Conservation (phyloP, 164 flowering plant species). For the Piper longum region DNA sequence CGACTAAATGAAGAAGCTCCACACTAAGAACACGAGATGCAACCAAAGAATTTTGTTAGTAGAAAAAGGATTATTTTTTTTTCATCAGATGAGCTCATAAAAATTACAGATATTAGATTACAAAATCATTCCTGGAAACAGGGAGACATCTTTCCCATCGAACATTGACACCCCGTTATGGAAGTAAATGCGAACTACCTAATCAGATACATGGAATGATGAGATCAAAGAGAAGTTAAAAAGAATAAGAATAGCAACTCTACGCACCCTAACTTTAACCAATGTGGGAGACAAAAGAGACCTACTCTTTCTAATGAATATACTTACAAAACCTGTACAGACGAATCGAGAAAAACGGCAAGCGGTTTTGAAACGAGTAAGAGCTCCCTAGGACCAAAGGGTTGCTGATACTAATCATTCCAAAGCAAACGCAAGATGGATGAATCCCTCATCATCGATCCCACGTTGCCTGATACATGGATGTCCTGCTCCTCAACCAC, state of each 20-base stretch:
- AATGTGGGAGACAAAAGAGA: neutral
- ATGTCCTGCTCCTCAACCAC: slow-evolving; percentile 78
- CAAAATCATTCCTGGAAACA: neutral
- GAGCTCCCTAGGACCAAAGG: slow-evolving; percentile 25
- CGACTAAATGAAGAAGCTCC: too few relatives aligned
- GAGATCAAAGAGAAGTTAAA: neutral
- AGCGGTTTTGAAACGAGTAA: slow-evolving; percentile 36
- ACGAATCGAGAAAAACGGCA: slow-evolving; percentile 18
- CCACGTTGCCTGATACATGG: slow-evolving; percentile 58
- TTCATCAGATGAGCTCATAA: neutral
- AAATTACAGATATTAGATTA: neutral
- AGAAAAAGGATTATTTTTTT: neutral
- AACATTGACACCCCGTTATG: neutral
- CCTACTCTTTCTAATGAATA: slow-evolving; percentile 22
- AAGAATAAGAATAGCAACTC: neutral
- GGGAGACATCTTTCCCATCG: neutral
- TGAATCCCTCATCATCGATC: slow-evolving; percentile 18
- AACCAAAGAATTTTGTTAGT: neutral
- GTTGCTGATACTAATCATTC: slow-evolving; percentile 31
- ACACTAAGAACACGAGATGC: too few relatives aligned
- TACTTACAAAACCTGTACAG: slow-evolving; percentile 50
- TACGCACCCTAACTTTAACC: slow-evolving; percentile 2
- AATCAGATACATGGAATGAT: slow-evolving; percentile 1
- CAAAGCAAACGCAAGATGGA: slow-evolving; percentile 19
- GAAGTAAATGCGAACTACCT: neutral